phyloP scores from a whole-genome alignment of 1,284 basidiomycete species.

The Tilletia caries region DNA sequence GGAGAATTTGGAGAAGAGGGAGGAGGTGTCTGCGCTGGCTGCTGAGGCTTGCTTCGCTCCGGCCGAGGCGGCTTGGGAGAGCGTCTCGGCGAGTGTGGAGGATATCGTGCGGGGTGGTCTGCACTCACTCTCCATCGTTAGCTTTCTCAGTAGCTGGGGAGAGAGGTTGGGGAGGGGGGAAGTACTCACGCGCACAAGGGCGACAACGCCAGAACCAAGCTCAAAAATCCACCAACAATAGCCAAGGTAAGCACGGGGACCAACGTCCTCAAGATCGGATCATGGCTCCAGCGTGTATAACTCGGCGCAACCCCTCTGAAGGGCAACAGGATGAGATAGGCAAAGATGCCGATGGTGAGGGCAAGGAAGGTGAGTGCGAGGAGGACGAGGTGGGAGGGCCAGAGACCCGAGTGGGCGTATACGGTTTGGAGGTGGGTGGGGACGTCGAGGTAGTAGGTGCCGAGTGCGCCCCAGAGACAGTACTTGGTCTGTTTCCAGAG shows the following conservation, averaged over 20 bases:
- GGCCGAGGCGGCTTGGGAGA: background rate
- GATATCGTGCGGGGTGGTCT: background rate
- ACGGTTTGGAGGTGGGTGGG: slow-evolving; percentile 22
- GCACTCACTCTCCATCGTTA: background rate
- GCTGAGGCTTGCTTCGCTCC: background rate
- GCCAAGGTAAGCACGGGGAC: slow-evolving; percentile 27
- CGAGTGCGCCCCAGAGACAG: slow-evolving; percentile 22
- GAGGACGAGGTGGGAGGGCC: slow-evolving; percentile 11
- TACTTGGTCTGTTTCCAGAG: slow-evolving; percentile 37
- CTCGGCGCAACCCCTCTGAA: slow-evolving; percentile 22
- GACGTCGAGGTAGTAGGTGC: slow-evolving; percentile 30
- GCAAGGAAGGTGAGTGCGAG: slow-evolving; percentile 19
- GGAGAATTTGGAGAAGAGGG: slow-evolving; percentile 13
- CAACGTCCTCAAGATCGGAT: slow-evolving; percentile 15
- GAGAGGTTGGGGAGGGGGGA: background rate
- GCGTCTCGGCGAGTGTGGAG: background rate
- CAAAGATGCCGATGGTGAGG: slow-evolving; percentile 25
- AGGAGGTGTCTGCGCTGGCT: slow-evolving; percentile 6
- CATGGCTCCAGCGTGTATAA: slow-evolving; percentile 27
- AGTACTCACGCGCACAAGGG: slow-evolving; percentile 25
- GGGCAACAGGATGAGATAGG: slow-evolving; percentile 26
- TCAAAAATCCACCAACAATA: slow-evolving; percentile 28
- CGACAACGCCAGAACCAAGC: slow-evolving; percentile 23
- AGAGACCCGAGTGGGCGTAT: background rate
- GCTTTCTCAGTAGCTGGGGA: too few relatives aligned